A percentile compares a stretch with the other conserved stretches of the same genome.
phyloP scores from a whole-genome alignment of 306 rosid genomes.

The Quercus alba region DNA sequence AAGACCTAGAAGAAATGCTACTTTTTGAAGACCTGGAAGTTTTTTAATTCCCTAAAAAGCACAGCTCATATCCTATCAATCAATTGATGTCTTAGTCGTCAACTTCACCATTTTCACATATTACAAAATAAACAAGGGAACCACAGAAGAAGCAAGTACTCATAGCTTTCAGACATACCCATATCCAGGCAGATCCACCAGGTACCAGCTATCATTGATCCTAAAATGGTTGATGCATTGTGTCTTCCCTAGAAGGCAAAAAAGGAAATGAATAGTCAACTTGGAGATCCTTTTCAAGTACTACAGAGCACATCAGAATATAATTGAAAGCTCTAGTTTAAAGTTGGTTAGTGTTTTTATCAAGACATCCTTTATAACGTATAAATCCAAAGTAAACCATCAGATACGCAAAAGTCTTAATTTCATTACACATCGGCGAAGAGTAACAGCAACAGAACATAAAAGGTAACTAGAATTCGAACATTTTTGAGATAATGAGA shows the following conservation, averaged over 20 bases:
- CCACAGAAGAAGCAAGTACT: background rate
- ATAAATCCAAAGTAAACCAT: background rate
- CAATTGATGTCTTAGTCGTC: background rate
- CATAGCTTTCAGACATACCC: conserved; percentile 56
- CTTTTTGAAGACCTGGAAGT: background rate
- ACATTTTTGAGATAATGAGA: background rate
- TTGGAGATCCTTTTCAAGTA: background rate
- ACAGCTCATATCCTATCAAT: conserved; percentile 3
- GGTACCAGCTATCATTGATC: conserved; percentile 84
- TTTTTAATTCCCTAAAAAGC: conserved; percentile 9
- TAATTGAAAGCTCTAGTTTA: background rate
- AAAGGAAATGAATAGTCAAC: background rate
- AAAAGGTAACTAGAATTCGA: background rate
- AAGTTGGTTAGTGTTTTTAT: background rate
- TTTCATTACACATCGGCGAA: background rate
- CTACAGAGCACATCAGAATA: background rate
- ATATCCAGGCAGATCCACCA: conserved; percentile 98
- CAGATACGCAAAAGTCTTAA: background rate
- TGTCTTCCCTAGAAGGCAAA: conserved; percentile 68
- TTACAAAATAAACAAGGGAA: background rate
- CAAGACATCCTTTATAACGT: background rate
- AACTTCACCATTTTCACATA: background rate
- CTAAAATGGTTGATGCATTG: conserved; percentile 97
- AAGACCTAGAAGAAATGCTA: conserved; percentile 4
- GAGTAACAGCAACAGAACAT: background rate